A percentile compares a stretch with the other conserved stretches of the same genome.
Conservation (phyloP, 2,329 filamentous ascomycete species). For the Daldinia sp. region DNA sequence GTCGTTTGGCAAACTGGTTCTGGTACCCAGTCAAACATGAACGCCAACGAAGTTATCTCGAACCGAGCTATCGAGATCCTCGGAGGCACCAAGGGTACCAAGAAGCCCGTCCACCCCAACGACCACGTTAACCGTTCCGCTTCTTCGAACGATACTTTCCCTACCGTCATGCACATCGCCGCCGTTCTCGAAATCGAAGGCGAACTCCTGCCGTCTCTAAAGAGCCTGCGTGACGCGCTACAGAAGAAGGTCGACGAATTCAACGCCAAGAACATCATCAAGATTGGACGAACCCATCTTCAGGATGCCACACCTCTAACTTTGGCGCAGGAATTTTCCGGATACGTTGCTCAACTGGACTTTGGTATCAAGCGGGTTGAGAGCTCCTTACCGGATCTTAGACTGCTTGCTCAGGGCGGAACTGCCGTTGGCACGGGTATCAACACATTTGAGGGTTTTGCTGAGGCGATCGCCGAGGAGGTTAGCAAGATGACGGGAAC, state of each 20-base stretch:
- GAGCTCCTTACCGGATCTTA: slow-evolving; percentile 81
- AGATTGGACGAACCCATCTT: slow-evolving; percentile 97
- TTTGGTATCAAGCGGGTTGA: slow-evolving; percentile 88
- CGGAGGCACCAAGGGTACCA: slow-evolving; percentile 90
- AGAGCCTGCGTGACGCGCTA: slow-evolving; percentile 81
- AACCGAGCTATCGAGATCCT: slow-evolving; percentile 99
- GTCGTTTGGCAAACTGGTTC: slow-evolving; percentile 99
- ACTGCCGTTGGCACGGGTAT: slow-evolving; percentile 97
- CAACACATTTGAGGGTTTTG: slow-evolving; percentile 97
- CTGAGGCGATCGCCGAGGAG: slow-evolving; percentile 89
- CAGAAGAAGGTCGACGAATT: slow-evolving; percentile 91
- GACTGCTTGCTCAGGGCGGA: slow-evolving; percentile 90
- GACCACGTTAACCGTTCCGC: slow-evolving; percentile 99
- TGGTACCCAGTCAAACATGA: slow-evolving; percentile 99
- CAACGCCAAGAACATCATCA: slow-evolving; percentile 87
- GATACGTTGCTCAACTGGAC: slow-evolving; percentile 94
- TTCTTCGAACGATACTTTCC: slow-evolving; percentile 99
- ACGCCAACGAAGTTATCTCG: slow-evolving; percentile 99
- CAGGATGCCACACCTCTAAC: slow-evolving; percentile 97
- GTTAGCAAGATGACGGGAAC: slow-evolving; percentile 92
- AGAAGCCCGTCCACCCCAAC: slow-evolving; percentile 99
- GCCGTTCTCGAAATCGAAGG: slow-evolving; percentile 92
- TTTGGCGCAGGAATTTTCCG: slow-evolving; percentile 96
- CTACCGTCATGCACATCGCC: slow-evolving; percentile 99
- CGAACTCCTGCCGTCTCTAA: slow-evolving; percentile 82